Evolutionary conservation across 1,139 yeast genomes (phyloP).

Genomic region (Yamadazyma atlantica): DNA sequence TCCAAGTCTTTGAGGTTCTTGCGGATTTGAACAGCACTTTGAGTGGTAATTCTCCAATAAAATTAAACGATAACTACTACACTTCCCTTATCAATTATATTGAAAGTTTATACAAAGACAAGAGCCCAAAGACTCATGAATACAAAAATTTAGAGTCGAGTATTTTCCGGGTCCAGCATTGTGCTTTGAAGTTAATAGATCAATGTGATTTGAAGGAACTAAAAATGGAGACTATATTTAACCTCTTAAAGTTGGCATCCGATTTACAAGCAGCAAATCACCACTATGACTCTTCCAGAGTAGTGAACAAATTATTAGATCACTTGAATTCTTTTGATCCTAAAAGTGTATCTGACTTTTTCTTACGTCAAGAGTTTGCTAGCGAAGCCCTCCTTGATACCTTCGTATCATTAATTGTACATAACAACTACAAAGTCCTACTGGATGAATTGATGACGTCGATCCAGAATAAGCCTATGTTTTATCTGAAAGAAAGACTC

Average conservation of each 20-base stretch:
- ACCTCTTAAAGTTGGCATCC: slow-evolving; percentile 22
- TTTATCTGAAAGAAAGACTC: slow-evolving; percentile 11
- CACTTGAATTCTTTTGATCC: slow-evolving; percentile 4
- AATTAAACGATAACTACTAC: slow-evolving; percentile 22
- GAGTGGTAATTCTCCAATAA: not conserved
- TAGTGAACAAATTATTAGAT: slow-evolving; percentile 1
- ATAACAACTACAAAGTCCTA: slow-evolving; percentile 1
- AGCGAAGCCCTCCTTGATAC: slow-evolving; percentile 8
- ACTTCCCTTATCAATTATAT: slow-evolving; percentile 23
- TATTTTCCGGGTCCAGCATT: slow-evolving; percentile 29
- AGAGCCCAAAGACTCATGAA: slow-evolving; percentile 37
- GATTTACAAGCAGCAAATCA: slow-evolving; percentile 24
- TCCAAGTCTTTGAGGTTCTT: slow-evolving; percentile 26
- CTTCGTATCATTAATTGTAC: slow-evolving; percentile 1
- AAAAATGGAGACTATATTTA: slow-evolving; percentile 13
- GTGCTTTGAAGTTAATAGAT: slow-evolving; percentile 5
- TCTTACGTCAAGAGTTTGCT: slow-evolving; percentile 10
- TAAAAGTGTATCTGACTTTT: slow-evolving; percentile 3
- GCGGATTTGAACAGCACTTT: slow-evolving; percentile 3
- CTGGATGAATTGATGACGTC: slow-evolving; percentile 4
- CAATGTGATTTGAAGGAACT: not conserved
- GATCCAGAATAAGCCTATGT: slow-evolving; percentile 8
- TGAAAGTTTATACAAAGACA: slow-evolving; percentile 28
- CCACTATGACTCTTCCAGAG: not conserved
- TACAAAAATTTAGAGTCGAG: slow-evolving; percentile 31